Evolutionary conservation across 257 asterid genomes (phyloP).

Genomic region (Fraxinus quadrangulata): DNA sequence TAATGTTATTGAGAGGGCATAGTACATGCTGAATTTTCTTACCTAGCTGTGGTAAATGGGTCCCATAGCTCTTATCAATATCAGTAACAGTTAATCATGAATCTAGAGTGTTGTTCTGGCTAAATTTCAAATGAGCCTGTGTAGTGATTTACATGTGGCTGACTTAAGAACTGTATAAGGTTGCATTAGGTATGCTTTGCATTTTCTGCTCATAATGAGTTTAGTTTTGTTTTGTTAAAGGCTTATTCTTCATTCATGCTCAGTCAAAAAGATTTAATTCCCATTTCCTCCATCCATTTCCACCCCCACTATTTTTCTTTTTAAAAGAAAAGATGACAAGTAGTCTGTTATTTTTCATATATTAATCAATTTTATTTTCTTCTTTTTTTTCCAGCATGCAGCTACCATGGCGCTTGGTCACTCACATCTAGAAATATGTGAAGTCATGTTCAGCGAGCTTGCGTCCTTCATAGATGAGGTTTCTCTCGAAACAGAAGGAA

Average conservation of each 20-base stretch:
- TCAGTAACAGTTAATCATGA: not conserved
- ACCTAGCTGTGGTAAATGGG: conserved; percentile 1
- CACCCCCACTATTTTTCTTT: not conserved
- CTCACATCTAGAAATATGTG: conserved; percentile 95
- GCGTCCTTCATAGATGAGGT: conserved; percentile 91
- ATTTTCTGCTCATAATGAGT: conserved; percentile 18
- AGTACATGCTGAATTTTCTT: conserved; percentile 12
- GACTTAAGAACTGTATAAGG: conserved; percentile 2
- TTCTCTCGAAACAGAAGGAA: conserved; percentile 92
- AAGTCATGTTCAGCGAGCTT: conserved; percentile 96
- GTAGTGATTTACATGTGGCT: conserved; percentile 4
- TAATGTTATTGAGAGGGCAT: conserved; percentile 19
- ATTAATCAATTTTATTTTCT: conserved; percentile 12
- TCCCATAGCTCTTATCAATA: not conserved
- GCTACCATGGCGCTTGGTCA: conserved; percentile 99
- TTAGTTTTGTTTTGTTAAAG: not conserved
- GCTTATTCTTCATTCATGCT: conserved; percentile 10
- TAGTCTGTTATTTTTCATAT: conserved; percentile 16
- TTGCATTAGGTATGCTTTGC: conserved; percentile 10
- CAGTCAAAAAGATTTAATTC: conserved; percentile 16
- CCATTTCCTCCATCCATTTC: conserved; percentile 10
- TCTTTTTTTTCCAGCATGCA: conserved; percentile 62
- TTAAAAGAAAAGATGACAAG: conserved; percentile 3
- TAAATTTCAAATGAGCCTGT: conserved; percentile 16
- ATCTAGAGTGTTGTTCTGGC: conserved; percentile 10